A percentile compares a stretch with the other conserved stretches of the same genome.
These are phyloP conservation scores for Cordyceps militaris DNA, from an alignment of 2,329 filamentous ascomycete genomes.

Conservation along the genomic window DNA sequence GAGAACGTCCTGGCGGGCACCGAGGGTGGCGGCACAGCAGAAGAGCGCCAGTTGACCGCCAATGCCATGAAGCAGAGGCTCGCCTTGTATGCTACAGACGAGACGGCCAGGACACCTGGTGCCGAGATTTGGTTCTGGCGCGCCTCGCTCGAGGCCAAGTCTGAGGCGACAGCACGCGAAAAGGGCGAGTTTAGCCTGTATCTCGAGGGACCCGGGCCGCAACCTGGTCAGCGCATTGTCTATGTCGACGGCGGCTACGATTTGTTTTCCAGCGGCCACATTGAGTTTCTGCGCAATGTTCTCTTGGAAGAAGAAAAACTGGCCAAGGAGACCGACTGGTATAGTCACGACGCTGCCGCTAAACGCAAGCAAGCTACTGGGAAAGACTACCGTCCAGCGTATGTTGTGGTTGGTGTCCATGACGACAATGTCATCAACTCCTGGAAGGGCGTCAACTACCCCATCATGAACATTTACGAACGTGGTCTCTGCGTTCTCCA, in stretches of 20 bases:
- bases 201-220: conserved; percentile 63
- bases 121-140: conserved; percentile 83
- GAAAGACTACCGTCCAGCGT: conserved; percentile 72
- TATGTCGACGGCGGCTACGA: conserved; percentile 98
- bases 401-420: conserved; percentile 88
- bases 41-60: conserved; percentile 58
- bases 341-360: conserved; percentile 53
- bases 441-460: conserved; percentile 97
- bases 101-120: conserved; percentile 69
- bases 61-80: conserved; percentile 70
- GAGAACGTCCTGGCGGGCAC: conserved; percentile 59
- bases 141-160: conserved; percentile 42
- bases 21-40: conserved; percentile 63
- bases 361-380: conserved; percentile 56
- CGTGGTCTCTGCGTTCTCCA: conserved; percentile 91
- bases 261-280: conserved; percentile 92
- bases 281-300: conserved; percentile 83
- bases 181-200: conserved; percentile 60
- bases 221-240: conserved; percentile 73
- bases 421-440: conserved; percentile 92
- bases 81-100: conserved; percentile 78
- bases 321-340: conserved; percentile 67
- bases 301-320: conserved; percentile 63
- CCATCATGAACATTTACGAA: conserved; percentile 99
- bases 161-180: conserved; percentile 38